phyloP scores from a whole-genome alignment of 208 protist species.

The Trypanosoma avium region DNA sequence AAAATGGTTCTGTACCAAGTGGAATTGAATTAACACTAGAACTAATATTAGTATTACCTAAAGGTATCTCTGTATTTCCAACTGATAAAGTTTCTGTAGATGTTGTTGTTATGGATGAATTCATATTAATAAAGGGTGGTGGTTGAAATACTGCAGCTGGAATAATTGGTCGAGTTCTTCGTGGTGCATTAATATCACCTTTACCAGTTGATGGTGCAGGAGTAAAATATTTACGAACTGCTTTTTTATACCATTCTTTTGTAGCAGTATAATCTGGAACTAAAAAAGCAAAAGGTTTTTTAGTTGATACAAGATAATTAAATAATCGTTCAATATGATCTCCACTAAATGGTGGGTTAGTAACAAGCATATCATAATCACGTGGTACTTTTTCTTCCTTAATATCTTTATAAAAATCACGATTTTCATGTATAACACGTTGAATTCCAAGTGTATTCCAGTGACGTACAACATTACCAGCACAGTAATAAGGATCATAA shows the following conservation, averaged over 20 bases:
- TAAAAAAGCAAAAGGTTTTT: constrained; percentile 65
- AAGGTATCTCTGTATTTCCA: too few relatives aligned
- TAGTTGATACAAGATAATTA: constrained; percentile 34
- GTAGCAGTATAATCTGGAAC: constrained; percentile 71
- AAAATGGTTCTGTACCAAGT: constrained; percentile 52
- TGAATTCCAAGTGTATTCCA: constrained; percentile 56
- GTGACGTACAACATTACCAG: constrained; percentile 44
- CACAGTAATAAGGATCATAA: constrained; percentile 91
- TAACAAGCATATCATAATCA: constrained; percentile 77
- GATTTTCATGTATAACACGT: constrained; percentile 82
- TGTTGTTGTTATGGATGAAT: not conserved
- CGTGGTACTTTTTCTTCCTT: constrained; percentile 39
- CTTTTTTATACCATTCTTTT: constrained; percentile 60
- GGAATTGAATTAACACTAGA: not conserved
- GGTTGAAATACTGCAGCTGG: constrained; percentile 11
- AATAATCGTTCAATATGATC: constrained; percentile 68
- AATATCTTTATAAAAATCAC: constrained; percentile 83
- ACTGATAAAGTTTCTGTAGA: too few relatives aligned
- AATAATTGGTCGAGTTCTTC: not conserved
- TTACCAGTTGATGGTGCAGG: constrained; percentile 30
- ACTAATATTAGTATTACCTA: not conserved
- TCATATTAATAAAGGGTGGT: constrained; percentile 35
- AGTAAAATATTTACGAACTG: constrained; percentile 36
- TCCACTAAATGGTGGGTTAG: constrained; percentile 80
- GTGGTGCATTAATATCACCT: constrained; percentile 22